Percentiles rank a stretch among this genome's conserved stretches.
These are phyloP conservation scores for Nakaseomyces sp. DNA, from an alignment of 1,139 yeast genomes.

Conservation along the genomic window DNA sequence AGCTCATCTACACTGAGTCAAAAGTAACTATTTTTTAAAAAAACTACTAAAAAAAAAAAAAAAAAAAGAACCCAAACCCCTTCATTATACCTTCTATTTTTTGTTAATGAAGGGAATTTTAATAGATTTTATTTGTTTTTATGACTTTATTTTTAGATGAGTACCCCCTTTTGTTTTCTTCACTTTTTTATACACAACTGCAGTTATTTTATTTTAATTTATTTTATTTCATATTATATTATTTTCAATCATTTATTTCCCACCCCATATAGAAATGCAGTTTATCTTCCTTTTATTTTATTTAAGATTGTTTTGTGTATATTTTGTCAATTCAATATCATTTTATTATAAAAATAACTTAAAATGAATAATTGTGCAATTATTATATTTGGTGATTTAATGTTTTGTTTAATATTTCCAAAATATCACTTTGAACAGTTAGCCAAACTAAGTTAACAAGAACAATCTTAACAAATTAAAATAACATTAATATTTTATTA, in stretches of 20 bases:
- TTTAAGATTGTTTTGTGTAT: neutral
- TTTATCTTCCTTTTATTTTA: neutral
- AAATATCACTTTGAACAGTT: too few relatives aligned
- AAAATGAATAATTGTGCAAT: neutral
- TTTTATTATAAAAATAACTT: neutral
- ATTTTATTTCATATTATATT: too few relatives aligned
- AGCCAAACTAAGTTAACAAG: neutral
- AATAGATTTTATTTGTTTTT: conserved; percentile 1
- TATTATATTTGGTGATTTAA: neutral
- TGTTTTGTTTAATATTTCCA: too few relatives aligned
- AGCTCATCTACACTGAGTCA: conserved; percentile 1
- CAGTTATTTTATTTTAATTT: neutral
- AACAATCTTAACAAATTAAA: too few relatives aligned
- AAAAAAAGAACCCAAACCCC: neutral
- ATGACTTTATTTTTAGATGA: neutral
- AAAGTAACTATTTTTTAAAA: too few relatives aligned
- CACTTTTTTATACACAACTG: neutral
- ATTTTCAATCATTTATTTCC: neutral
- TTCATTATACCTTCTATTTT: neutral
- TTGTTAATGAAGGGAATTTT: neutral
- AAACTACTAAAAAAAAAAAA: neutral
- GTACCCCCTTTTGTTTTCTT: neutral
- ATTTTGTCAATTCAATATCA: neutral
- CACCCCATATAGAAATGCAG: neutral
- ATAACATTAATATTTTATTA: neutral